These are phyloP conservation scores for Euphrasia arctica DNA, from an alignment of 305 asterid genomes.

Conservation along the genomic window DNA sequence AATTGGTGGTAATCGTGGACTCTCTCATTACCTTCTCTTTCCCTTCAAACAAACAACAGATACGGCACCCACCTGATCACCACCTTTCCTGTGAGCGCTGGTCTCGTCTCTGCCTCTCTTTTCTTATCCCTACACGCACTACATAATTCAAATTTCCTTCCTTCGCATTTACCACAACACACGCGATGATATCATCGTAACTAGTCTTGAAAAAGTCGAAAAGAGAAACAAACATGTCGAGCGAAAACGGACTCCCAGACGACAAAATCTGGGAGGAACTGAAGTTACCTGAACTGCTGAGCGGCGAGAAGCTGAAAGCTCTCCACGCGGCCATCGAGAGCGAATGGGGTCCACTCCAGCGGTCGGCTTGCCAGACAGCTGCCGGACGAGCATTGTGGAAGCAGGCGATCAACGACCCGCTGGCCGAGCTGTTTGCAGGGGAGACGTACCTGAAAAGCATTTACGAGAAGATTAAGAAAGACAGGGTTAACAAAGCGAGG, in stretches of 20 bases:
- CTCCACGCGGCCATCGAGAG: slow-evolving; percentile 61
- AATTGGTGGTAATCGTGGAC: slow-evolving; percentile 84
- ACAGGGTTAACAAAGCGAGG: slow-evolving; percentile 64
- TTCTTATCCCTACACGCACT: slow-evolving; percentile 50
- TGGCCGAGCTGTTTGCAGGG: slow-evolving; percentile 85
- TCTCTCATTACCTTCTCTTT: slow-evolving; percentile 60
- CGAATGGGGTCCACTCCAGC: slow-evolving; percentile 67
- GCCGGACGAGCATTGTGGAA: slow-evolving; percentile 92
- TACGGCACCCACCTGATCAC: slow-evolving; percentile 12
- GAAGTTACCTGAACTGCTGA: slow-evolving; percentile 52
- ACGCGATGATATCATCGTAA: background rate
- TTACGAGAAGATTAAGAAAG: slow-evolving; percentile 86
- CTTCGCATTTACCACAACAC: background rate
- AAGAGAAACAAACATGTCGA: slow-evolving; percentile 35
- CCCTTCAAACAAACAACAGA: slow-evolving; percentile 32
- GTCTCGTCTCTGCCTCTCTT: slow-evolving; percentile 89
- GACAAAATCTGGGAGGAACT: slow-evolving; percentile 56
- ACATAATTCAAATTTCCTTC: slow-evolving; percentile 1
- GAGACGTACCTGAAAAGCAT: slow-evolving; percentile 60
- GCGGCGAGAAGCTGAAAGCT: slow-evolving; percentile 42
- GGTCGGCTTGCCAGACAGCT: slow-evolving; percentile 90
- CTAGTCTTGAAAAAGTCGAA: background rate
- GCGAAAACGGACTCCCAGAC: slow-evolving; percentile 37
- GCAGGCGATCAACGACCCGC: slow-evolving; percentile 62
- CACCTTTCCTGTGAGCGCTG: slow-evolving; percentile 44